These are phyloP conservation scores for Anisodus acutangulus DNA, from an alignment of 257 asterid genomes.

Conservation along the genomic window DNA sequence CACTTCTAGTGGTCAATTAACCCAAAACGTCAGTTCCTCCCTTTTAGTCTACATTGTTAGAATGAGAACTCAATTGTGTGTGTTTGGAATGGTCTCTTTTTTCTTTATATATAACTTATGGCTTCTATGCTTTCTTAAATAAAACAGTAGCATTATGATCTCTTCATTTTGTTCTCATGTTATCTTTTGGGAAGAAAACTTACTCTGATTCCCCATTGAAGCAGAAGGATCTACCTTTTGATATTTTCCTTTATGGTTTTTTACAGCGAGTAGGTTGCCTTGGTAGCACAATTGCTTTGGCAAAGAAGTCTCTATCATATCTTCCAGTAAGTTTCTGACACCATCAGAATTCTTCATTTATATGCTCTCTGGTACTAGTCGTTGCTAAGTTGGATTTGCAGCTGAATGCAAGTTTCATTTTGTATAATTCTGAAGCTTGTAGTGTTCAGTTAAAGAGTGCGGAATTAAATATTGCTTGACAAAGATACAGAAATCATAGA, in stretches of 20 bases:
- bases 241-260: conserved; percentile 20
- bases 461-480: background rate
- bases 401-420: conserved; percentile 12
- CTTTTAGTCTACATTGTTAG: background rate
- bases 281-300: conserved; percentile 67
- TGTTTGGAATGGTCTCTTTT: background rate
- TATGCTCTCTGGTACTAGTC: background rate
- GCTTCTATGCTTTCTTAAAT: background rate
- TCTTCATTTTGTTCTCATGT: conserved; percentile 20
- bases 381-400: background rate
- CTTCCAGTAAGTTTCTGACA: conserved; percentile 64
- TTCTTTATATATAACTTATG: background rate
- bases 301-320: conserved; percentile 56
- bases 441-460: background rate
- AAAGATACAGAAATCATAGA: background rate
- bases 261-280: conserved; percentile 83
- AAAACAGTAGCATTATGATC: conserved; percentile 11
- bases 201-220: background rate
- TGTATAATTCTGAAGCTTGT: background rate
- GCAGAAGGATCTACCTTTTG: background rate
- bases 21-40: conserved; percentile 20
- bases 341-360: conserved; percentile 9
- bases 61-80: background rate
- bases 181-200: conserved; percentile 1
- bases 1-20: conserved; percentile 5